Evolutionary conservation across 1,284 basidiomycete species (phyloP), one percentile per base, ranked within the genome.

Genomic region (Kwoniella shivajii): DNA sequence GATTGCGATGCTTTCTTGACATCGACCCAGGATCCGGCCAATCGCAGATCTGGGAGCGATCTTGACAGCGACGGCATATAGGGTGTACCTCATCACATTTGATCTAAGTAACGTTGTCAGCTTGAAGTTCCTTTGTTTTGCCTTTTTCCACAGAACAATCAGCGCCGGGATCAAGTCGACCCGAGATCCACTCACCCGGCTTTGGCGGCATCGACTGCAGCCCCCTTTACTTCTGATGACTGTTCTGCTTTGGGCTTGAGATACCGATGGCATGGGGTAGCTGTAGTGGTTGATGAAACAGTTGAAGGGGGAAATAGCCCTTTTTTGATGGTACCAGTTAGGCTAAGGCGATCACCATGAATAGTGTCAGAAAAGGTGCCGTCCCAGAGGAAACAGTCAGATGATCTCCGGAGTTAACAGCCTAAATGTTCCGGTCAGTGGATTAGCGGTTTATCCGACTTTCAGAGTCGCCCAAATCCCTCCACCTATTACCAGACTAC

Each of bases 61-160:
- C 48, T n/a, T 30, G 22, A 36, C 60, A 62, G 44, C 60, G n/a
- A 18, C 45, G 10, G 34, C 60, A 62, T 22, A 22, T 38, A 5
- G 57, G 57, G 18, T 46, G 53, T 6, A 24, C 13, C 30, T 62
- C 60, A 39, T 59, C 60, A 38, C 60, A 62, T 49, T 62, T 62
- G 18, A 62, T 49, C 60, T 62, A 36, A 24, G 4, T n/a, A 33
- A n/a, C n/a, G 0, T 16, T 10, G 16, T 44, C 27, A 52, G 36
- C 11, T 20, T 16, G 31, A 26, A n/a, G n/a, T n/a, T n/a, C n/a
- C n/a, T n/a, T n/a, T n/a, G n/a, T n/a, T n/a, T n/a, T n/a, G n/a
- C n/a, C n/a, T n/a, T n/a, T n/a, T n/a, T 13, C 42, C 20, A 18
- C 39, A 22, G 5, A 16, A 20, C 39, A 26, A 22, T 24, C 10